Conservation (phyloP, 495 filamentous ascomycete genomes). For the Clavariopsis aquatica region DNA sequence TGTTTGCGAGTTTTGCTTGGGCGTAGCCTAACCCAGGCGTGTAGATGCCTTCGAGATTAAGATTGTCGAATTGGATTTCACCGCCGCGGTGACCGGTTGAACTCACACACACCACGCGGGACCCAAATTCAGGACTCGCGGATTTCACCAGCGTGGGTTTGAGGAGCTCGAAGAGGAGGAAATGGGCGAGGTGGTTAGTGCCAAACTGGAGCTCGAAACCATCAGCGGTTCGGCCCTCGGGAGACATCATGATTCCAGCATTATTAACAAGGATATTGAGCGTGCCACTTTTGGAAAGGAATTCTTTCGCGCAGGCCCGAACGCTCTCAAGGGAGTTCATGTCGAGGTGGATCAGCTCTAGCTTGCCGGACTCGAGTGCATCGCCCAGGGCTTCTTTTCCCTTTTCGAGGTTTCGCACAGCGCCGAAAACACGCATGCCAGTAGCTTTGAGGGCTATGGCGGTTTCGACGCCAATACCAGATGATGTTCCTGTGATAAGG, state of each 20-base stretch:
- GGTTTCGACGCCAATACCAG: conserved; percentile 57
- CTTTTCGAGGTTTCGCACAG: conserved; percentile 49
- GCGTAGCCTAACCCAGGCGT: conserved; percentile 13
- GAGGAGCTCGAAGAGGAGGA: conserved; percentile 39
- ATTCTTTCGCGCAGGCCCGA: conserved; percentile 47
- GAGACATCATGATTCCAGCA: conserved; percentile 34
- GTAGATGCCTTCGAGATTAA: conserved; percentile 30
- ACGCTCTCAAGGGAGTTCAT: conserved; percentile 51
- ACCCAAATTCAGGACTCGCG: conserved; percentile 29
- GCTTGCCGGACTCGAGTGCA: conserved; percentile 32
- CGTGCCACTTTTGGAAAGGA: conserved; percentile 37
- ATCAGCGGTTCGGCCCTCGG: conserved; percentile 30
- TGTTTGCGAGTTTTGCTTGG: conserved; percentile 35
- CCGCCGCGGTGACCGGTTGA: conserved; percentile 31
- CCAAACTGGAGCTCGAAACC: conserved; percentile 38
- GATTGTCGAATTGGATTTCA: conserved; percentile 35
- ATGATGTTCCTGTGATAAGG: conserved; percentile 70
- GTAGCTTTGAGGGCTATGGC: conserved; percentile 51
- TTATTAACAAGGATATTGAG: conserved; percentile 39
- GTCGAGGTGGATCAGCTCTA: conserved; percentile 50
- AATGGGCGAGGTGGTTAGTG: conserved; percentile 39
- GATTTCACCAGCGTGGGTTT: conserved; percentile 31
- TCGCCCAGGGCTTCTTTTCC: conserved; percentile 38
- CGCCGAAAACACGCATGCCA: conserved; percentile 52
- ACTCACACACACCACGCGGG: conserved; percentile 30